A percentile compares a stretch with the other conserved stretches of the same genome.
These are phyloP conservation scores for Ophiostoma sp. DNA, from an alignment of 2,329 filamentous ascomycete genomes.

Conservation along the genomic window DNA sequence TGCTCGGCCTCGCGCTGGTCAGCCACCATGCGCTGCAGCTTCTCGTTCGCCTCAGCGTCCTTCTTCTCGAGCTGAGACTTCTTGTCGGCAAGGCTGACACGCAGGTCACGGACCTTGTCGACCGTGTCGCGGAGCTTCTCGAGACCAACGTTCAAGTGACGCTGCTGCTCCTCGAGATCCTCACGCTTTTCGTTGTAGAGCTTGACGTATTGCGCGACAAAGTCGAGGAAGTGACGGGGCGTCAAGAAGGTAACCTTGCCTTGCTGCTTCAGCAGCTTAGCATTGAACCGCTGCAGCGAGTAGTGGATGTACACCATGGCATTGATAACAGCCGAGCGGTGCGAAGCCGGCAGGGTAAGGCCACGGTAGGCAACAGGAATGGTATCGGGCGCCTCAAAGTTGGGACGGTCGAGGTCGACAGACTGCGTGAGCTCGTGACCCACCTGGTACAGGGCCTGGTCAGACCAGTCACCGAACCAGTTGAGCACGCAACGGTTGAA, in stretches of 20 bases:
- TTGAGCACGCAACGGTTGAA: conserved; percentile 99
- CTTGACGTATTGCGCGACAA: conserved; percentile 95
- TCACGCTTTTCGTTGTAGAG: conserved; percentile 98
- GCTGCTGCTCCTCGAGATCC: conserved; percentile 96
- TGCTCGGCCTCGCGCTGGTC: conserved; percentile 94
- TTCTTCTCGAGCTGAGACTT: conserved; percentile 91
- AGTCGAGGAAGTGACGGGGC: conserved; percentile 94
- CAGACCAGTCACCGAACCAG: conserved; percentile 99
- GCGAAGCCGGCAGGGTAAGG: conserved; percentile 78
- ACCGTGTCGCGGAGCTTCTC: conserved; percentile 97
- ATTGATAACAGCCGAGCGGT: conserved; percentile 91
- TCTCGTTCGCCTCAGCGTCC: conserved; percentile 93
- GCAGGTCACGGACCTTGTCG: conserved; percentile 91
- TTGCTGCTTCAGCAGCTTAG: conserved; percentile 85
- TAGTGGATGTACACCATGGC: conserved; percentile 99
- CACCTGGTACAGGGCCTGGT: conserved; percentile 97
- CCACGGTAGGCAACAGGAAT: conserved; percentile 91
- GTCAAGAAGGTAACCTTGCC: conserved; percentile 91
- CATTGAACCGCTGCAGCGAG: conserved; percentile 87
- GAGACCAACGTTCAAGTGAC: conserved; percentile 95
- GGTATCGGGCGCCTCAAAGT: conserved; percentile 82
- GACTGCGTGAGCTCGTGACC: conserved; percentile 92
- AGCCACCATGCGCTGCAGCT: conserved; percentile 93
- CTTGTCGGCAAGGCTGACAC: conserved; percentile 89
- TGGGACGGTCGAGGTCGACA: conserved; percentile 88